A percentile compares a stretch with the other conserved stretches of the same genome.
phyloP scores from a whole-genome alignment of 2,329 filamentous ascomycete genomes.

The Cladosporium sp. region DNA sequence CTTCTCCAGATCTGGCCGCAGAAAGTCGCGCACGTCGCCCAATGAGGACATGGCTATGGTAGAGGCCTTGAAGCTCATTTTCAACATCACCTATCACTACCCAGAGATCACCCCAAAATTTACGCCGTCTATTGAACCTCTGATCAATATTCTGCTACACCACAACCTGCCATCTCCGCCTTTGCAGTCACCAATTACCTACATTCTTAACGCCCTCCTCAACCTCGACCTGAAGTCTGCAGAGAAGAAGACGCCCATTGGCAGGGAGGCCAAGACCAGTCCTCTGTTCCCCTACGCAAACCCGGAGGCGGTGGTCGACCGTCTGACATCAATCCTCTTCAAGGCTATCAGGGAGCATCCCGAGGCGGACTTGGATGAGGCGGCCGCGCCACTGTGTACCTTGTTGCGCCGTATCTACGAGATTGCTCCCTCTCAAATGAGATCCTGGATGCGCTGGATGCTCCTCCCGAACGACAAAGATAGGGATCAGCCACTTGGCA shows the following conservation, averaged over 20 bases:
- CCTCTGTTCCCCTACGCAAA: constrained; percentile 63
- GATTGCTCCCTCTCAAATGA: constrained; percentile 59
- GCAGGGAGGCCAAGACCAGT: constrained; percentile 39
- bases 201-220: constrained; percentile 73
- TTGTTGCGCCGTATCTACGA: constrained; percentile 69
- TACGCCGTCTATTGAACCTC: constrained; percentile 60
- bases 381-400: constrained; percentile 53
- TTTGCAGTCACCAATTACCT: constrained; percentile 65
- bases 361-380: constrained; percentile 66
- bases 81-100: constrained; percentile 77
- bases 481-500: constrained; percentile 70
- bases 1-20: constrained; percentile 40
- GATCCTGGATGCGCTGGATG: constrained; percentile 57
- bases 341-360: constrained; percentile 59
- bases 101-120: constrained; percentile 59
- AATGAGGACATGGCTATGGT: constrained; percentile 75
- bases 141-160: constrained; percentile 64
- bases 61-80: constrained; percentile 82
- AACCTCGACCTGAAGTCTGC: constrained; percentile 51
- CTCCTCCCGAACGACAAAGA: constrained; percentile 76
- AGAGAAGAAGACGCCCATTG: neutral
- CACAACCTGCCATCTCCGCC: constrained; percentile 59
- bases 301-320: constrained; percentile 55
- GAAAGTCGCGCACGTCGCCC: constrained; percentile 31
- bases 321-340: constrained; percentile 66